Conservation (phyloP, 257 asterid genomes). For the Ophiorrhiza pumila region DNA sequence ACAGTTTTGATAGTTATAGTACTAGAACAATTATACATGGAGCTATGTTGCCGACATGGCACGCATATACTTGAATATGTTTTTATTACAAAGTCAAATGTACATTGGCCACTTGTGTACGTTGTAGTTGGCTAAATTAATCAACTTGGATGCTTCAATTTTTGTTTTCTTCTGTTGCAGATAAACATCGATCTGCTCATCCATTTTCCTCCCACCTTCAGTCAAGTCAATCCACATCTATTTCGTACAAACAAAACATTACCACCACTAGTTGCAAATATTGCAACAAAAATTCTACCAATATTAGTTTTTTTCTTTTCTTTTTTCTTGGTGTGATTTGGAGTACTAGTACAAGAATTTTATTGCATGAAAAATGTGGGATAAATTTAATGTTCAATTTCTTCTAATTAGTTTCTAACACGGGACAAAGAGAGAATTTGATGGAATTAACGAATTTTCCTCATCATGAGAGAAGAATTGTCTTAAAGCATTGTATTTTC, state of each 20-base stretch:
- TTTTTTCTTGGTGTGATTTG: too few relatives aligned
- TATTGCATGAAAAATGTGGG: not conserved
- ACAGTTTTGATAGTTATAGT: not conserved
- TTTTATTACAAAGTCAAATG: slow-evolving; percentile 39
- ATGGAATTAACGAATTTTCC: not conserved
- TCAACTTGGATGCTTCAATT: slow-evolving; percentile 14
- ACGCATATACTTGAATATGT: slow-evolving; percentile 8
- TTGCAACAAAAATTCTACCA: too few relatives aligned
- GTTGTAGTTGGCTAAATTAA: slow-evolving; percentile 10
- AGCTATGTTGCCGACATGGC: slow-evolving; percentile 54
- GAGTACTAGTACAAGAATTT: too few relatives aligned
- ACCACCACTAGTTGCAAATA: slow-evolving; percentile 15
- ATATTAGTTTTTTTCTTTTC: too few relatives aligned
- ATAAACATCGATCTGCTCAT: slow-evolving; percentile 25
- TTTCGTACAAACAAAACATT: not conserved
- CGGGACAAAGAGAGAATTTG: too few relatives aligned
- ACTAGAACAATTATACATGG: not conserved
- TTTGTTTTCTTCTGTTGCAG: slow-evolving; percentile 36
- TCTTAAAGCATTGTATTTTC: not conserved
- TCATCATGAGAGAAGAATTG: not conserved
- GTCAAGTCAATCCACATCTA: slow-evolving; percentile 17
- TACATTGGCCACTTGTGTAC: slow-evolving; percentile 36
- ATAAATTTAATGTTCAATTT: not conserved
- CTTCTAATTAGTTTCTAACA: not conserved
- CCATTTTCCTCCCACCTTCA: not conserved